These are phyloP conservation scores for Adansonia gregorii DNA, from an alignment of 441 rosid species.

Conservation along the genomic window DNA sequence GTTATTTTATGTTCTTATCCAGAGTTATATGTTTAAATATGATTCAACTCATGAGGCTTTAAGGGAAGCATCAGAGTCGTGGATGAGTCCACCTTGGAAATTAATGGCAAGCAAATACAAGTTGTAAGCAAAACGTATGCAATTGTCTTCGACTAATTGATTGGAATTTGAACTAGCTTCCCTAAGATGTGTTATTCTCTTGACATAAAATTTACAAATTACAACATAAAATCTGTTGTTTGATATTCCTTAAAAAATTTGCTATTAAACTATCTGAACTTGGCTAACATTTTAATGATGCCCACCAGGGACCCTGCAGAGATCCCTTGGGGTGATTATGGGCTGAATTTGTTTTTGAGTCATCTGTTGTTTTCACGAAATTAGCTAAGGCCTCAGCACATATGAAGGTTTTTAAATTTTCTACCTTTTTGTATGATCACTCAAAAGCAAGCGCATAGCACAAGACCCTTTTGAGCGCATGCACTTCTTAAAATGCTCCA, in stretches of 20 bases:
- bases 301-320: constrained; percentile 79
- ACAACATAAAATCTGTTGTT: not conserved
- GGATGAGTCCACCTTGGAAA: constrained; percentile 83
- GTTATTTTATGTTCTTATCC: constrained; percentile 29
- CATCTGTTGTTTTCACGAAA: constrained; percentile 93
- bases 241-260: not conserved
- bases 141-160: not conserved
- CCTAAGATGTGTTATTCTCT: not conserved
- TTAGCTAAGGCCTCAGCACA: constrained; percentile 83
- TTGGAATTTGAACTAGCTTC: constrained; percentile 2
- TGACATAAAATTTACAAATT: not conserved
- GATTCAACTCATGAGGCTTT: constrained; percentile 95
- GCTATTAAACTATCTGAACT: constrained; percentile 12
- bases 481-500: not conserved
- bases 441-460: not conserved
- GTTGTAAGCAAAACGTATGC: constrained; percentile 72
- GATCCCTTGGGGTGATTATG: constrained; percentile 96
- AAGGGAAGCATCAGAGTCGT: constrained; percentile 71
- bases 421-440: not conserved
- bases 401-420: constrained; percentile 52
- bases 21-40: constrained; percentile 97
- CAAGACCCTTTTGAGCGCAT: not conserved
- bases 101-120: constrained; percentile 81
- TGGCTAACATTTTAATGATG: constrained; percentile 26
- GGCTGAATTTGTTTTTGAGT: constrained; percentile 89